Conservation (phyloP, 257 asterid genomes). For the Solanum chilense region DNA sequence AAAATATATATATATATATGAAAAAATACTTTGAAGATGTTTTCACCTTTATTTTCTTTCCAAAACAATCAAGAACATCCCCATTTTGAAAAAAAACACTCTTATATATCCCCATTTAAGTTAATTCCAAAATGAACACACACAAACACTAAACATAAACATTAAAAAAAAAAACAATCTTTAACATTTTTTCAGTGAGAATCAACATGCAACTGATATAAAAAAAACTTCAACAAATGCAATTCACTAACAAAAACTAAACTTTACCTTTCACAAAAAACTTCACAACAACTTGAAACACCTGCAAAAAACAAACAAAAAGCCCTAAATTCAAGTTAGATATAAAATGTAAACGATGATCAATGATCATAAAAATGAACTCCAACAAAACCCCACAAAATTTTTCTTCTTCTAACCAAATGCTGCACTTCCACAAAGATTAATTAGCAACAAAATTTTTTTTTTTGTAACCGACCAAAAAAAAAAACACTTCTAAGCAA, state of each 20-base stretch:
- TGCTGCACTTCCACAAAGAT: neutral
- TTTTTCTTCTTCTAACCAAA: neutral
- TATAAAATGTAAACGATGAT: neutral
- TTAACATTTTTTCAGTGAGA: neutral
- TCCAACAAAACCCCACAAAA: neutral
- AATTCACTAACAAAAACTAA: neutral
- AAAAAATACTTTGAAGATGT: too few relatives aligned
- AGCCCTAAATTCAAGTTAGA: neutral
- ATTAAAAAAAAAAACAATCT: neutral
- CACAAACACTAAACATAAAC: neutral
- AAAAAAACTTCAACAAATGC: neutral
- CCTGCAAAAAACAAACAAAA: neutral
- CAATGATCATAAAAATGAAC: neutral
- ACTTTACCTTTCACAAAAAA: neutral
- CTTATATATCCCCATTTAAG: neutral
- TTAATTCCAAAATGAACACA: neutral
- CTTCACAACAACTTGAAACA: neutral
- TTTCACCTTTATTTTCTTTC: neutral
- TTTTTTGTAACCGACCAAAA: neutral
- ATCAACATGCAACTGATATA: neutral
- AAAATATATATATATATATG: neutral
- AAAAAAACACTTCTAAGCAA: neutral
- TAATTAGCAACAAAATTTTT: neutral
- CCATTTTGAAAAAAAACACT: neutral
- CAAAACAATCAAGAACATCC: neutral